phyloP scores from a whole-genome alignment of 768 basidiomycete species.

The Lactarius deliciosus region DNA sequence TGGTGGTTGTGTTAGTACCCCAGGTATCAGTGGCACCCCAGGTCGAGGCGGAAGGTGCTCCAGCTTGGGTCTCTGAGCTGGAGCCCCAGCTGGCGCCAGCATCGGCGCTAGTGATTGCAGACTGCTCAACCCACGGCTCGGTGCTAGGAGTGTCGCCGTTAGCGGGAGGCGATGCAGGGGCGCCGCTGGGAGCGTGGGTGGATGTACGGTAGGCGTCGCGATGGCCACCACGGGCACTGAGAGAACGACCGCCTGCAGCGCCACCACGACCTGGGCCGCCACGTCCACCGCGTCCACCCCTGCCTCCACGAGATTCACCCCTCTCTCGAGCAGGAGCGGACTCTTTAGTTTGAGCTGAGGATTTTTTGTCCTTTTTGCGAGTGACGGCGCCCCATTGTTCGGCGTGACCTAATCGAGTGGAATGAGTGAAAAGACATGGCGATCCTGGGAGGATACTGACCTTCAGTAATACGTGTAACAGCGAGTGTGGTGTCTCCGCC shows the following conservation, averaged over 20 bases:
- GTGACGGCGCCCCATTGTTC: conserved; percentile 83
- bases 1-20: conserved; percentile 34
- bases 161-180: conserved; percentile 15
- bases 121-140: conserved; percentile 33
- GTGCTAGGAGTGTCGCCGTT: conserved; percentile 31
- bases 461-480: conserved; percentile 73
- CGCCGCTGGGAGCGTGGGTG: conserved; percentile 41
- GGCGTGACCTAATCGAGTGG: conserved; percentile 53
- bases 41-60: conserved; percentile 33
- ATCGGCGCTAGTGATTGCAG: conserved; percentile 34
- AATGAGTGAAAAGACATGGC: conserved; percentile 30
- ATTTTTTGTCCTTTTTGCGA: conserved; percentile 87
- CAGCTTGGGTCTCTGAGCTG: conserved; percentile 33
- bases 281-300: conserved; percentile 64
- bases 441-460: conserved; percentile 38
- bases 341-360: conserved; percentile 50
- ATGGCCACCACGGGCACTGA: conserved; percentile 50
- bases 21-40: conserved; percentile 36
- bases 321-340: conserved; percentile 43
- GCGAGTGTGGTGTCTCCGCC: conserved; percentile 69
- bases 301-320: conserved; percentile 59
- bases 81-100: conserved; percentile 29
- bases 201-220: conserved; percentile 39
- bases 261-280: conserved; percentile 45
- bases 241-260: conserved; percentile 43